phyloP scores from a whole-genome alignment of 192 early-diverging fungal genomes.

The Backusella morwellensis region DNA sequence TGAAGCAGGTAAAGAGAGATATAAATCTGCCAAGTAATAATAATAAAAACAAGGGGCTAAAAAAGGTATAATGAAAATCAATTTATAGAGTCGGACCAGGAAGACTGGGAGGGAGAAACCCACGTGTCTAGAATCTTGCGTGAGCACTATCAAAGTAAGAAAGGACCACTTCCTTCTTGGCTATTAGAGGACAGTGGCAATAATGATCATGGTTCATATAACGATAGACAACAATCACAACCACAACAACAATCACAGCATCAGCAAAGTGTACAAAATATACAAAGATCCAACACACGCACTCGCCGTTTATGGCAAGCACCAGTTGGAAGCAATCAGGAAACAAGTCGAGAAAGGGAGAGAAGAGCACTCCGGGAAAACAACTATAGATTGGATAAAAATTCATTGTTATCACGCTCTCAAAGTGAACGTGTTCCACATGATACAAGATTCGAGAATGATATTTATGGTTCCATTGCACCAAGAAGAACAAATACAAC shows the following conservation, averaged over 20 bases:
- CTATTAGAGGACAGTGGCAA: background rate
- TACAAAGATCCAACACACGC: background rate
- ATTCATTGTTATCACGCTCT: background rate
- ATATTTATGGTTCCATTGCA: background rate
- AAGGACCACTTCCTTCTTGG: conserved; percentile 30
- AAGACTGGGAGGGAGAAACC: conserved; percentile 52
- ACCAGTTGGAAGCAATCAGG: background rate
- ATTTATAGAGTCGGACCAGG: conserved; percentile 52
- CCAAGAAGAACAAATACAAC: conserved; percentile 6
- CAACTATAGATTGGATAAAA: background rate
- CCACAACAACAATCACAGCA: background rate
- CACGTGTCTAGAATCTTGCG: conserved; percentile 52
- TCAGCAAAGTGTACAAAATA: background rate
- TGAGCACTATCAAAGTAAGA: conserved; percentile 49
- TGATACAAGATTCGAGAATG: background rate
- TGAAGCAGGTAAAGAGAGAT: background rate
- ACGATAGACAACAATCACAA: background rate
- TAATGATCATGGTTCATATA: background rate
- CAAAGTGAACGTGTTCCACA: background rate
- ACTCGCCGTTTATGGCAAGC: conserved; percentile 2
- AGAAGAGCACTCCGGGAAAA: background rate
- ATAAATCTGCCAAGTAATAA: background rate
- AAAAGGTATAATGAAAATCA: background rate
- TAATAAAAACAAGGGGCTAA: background rate
- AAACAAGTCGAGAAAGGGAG: background rate